Conservation (phyloP, 179 eudicot species). For the Beta corolliflora region DNA sequence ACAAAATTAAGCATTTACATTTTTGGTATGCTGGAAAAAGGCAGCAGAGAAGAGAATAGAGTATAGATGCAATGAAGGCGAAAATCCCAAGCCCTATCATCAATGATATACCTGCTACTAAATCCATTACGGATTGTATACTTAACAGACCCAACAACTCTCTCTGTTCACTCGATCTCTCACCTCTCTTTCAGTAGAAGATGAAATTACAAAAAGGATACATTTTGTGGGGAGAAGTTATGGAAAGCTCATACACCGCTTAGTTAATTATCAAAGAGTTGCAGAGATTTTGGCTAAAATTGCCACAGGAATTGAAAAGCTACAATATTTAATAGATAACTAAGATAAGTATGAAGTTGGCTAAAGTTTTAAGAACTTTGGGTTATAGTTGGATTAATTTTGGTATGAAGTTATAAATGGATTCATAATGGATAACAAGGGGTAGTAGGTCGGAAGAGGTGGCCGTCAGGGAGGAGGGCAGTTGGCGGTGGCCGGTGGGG, state of each 20-base stretch:
- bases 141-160: constrained; percentile 60
- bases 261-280: neutral
- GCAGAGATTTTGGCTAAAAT: neutral
- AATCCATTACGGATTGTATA: constrained; percentile 59
- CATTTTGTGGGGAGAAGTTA: neutral
- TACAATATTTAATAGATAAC: no score
- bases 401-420: no score
- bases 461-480: no score
- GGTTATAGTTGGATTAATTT: no score
- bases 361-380: no score
- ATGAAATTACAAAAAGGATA: neutral
- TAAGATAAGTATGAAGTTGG: no score
- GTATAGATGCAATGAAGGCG: constrained; percentile 66
- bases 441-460: no score
- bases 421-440: no score
- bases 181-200: neutral
- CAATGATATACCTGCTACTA: constrained; percentile 78
- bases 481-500: no score
- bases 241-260: neutral
- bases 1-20: constrained; percentile 21
- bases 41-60: constrained; percentile 79
- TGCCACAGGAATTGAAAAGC: no score
- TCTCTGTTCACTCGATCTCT: neutral
- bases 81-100: constrained; percentile 76
- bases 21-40: constrained; percentile 65